phyloP scores from a whole-genome alignment of 2,329 filamentous ascomycete species.

The Phialocephala sp. region DNA sequence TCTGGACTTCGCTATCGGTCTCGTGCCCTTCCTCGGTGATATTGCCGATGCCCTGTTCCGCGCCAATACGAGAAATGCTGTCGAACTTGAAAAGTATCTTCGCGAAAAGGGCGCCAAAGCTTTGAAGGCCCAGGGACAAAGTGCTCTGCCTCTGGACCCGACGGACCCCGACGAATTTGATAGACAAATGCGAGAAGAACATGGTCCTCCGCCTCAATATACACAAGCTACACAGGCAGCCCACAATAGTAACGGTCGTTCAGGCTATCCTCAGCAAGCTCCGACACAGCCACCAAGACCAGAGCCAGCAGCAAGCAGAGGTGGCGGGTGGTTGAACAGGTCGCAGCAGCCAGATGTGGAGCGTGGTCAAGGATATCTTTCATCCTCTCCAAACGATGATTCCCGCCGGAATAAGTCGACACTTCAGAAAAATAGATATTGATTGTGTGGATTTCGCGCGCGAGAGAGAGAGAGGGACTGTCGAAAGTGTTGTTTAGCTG shows the following conservation, averaged over 20 bases:
- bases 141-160: slow-evolving; percentile 52
- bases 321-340: slow-evolving; percentile 41
- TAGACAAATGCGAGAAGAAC: slow-evolving; percentile 40
- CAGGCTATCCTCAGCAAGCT: slow-evolving; percentile 14
- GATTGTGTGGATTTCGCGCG: slow-evolving; percentile 11
- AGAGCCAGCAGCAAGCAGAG: slow-evolving; percentile 20
- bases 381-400: slow-evolving; percentile 14
- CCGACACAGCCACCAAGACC: slow-evolving; percentile 7
- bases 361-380: slow-evolving; percentile 25
- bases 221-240: slow-evolving; percentile 31
- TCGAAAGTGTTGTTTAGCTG: background rate
- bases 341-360: slow-evolving; percentile 42
- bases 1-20: slow-evolving; percentile 74
- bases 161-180: slow-evolving; percentile 60
- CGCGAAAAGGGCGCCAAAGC: slow-evolving; percentile 69
- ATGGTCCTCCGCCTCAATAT: slow-evolving; percentile 40
- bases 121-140: slow-evolving; percentile 52
- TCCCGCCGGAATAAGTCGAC: slow-evolving; percentile 28
- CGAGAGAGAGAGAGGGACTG: slow-evolving; percentile 1
- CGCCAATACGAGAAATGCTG: slow-evolving; percentile 78
- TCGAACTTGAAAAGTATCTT: slow-evolving; percentile 67
- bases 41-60: slow-evolving; percentile 70
- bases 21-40: slow-evolving; percentile 80
- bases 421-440: slow-evolving; percentile 31
- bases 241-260: slow-evolving; percentile 12